These are phyloP conservation scores for Metschnikowia sp. DNA, from an alignment of 805 yeast species.

Conservation along the genomic window DNA sequence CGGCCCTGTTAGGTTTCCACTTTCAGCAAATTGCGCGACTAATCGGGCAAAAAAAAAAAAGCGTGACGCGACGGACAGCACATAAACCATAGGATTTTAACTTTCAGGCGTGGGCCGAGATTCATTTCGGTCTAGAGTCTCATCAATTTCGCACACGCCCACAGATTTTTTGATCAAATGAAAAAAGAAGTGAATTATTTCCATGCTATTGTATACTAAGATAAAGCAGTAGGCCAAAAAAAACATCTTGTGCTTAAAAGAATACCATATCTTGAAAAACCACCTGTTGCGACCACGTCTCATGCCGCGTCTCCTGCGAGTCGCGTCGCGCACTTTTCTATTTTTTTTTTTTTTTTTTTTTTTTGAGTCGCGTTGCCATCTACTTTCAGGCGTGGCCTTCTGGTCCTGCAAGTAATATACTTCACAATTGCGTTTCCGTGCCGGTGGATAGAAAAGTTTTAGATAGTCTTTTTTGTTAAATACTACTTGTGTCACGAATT, in stretches of 20 bases:
- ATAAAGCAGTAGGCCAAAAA: too few relatives aligned
- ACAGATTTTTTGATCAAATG: not conserved
- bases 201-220: too few relatives aligned
- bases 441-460: too few relatives aligned
- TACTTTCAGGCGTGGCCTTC: not conserved
- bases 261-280: too few relatives aligned
- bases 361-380: slow-evolving; percentile 1
- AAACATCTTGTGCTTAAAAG: too few relatives aligned
- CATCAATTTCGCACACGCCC: too few relatives aligned
- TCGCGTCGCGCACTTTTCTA: slow-evolving; percentile 7
- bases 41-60: not conserved
- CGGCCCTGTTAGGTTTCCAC: not conserved
- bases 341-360: not conserved
- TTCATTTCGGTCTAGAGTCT: too few relatives aligned
- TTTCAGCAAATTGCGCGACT: not conserved
- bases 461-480: too few relatives aligned
- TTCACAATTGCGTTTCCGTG: not conserved
- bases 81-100: not conserved
- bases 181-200: too few relatives aligned
- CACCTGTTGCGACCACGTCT: not conserved
- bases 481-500: too few relatives aligned
- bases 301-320: slow-evolving; percentile 6
- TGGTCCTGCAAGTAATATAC: slow-evolving; percentile 6
- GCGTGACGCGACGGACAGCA: not conserved
- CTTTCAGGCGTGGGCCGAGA: not conserved